phyloP scores from a whole-genome alignment of 2,329 filamentous ascomycete species.

The Thielaviopsis euricoi region DNA sequence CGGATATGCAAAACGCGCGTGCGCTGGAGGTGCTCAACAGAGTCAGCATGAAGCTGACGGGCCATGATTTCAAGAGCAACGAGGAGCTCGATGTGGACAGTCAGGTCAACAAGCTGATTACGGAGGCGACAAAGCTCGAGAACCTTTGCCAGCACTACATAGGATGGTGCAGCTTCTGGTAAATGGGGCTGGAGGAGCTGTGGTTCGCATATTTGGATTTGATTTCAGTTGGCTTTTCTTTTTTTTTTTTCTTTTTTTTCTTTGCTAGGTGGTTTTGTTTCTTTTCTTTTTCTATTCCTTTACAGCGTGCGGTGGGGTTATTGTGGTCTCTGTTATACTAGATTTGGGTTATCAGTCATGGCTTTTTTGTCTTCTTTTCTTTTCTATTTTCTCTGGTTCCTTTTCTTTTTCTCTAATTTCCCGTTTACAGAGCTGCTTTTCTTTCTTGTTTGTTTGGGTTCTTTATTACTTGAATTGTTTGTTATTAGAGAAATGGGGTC shows the following conservation, averaged over 20 bases:
- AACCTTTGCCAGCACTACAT: constrained; percentile 98
- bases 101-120: constrained; percentile 88
- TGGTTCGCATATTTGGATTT: not conserved
- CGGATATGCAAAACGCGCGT: constrained; percentile 81
- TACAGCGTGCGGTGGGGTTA: not conserved
- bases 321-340: not conserved
- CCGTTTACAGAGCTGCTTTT: not conserved
- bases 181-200: not conserved
- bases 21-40: constrained; percentile 82
- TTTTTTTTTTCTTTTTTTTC: constrained; percentile 1
- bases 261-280: not conserved
- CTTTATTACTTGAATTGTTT: not conserved
- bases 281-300: not conserved
- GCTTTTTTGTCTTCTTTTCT: not conserved
- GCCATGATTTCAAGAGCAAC: constrained; percentile 72
- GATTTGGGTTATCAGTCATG: constrained; percentile 1
- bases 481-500: not conserved
- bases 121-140: constrained; percentile 90
- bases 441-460: not conserved
- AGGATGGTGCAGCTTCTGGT: constrained; percentile 99
- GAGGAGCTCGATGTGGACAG: constrained; percentile 72
- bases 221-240: not conserved
- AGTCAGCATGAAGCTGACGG: constrained; percentile 90
- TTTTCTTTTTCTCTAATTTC: not conserved
- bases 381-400: not conserved